phyloP scores from a whole-genome alignment of 1,284 basidiomycete genomes.

The Papiliotrema nemorosa region DNA sequence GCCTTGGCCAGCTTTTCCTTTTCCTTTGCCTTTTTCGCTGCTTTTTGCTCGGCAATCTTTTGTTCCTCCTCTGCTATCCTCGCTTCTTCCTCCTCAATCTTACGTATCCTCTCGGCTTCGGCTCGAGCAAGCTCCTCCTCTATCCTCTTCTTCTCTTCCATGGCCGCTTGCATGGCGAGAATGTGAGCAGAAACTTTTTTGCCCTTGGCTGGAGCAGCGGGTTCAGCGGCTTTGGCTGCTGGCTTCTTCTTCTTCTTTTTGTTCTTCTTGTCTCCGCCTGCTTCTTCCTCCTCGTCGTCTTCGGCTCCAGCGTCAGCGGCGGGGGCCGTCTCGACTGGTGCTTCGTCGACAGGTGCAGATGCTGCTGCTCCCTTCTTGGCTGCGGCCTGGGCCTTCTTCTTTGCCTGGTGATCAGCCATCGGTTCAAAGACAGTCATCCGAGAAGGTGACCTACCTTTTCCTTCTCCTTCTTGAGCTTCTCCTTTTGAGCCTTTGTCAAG shows the following conservation, averaged over 20 bases:
- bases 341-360: constrained; percentile 20
- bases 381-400: constrained; percentile 89
- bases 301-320: constrained; percentile 58
- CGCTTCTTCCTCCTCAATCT: constrained; percentile 81
- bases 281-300: constrained; percentile 58
- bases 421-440: no score
- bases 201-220: constrained; percentile 51
- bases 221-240: constrained; percentile 67
- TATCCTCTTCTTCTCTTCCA: constrained; percentile 82
- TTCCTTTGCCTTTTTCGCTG: constrained; percentile 82
- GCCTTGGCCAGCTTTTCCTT: constrained; percentile 69
- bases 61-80: constrained; percentile 70
- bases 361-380: constrained; percentile 73
- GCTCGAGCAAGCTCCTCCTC: constrained; percentile 72
- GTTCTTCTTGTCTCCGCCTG: constrained; percentile 53
- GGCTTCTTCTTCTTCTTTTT: constrained; percentile 88
- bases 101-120: constrained; percentile 65
- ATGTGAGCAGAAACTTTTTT: constrained; percentile 69
- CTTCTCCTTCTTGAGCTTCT: constrained; percentile 87
- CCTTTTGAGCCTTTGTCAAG: constrained; percentile 87
- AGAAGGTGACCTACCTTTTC: constrained; percentile 86
- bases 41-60: constrained; percentile 75
- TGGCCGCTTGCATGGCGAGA: constrained; percentile 66
- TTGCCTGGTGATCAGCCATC: constrained; percentile 58
- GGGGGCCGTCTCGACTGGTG: constrained; percentile 29